Evolutionary conservation across 768 basidiomycete genomes (phyloP), one percentile per base, ranked within the genome.

Genomic region (Pisolithus microcarpus): DNA sequence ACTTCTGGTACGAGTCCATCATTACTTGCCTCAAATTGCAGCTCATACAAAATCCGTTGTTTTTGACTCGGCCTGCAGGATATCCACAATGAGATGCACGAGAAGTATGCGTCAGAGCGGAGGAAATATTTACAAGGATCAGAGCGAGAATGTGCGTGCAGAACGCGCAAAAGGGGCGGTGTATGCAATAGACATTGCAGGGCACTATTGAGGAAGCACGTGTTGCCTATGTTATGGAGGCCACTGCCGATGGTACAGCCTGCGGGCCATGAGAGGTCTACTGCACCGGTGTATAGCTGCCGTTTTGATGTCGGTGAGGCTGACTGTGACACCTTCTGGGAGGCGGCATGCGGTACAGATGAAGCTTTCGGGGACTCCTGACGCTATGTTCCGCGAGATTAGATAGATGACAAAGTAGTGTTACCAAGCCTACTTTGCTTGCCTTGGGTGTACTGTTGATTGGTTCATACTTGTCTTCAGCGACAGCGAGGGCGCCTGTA

Each of bases 161-260:
- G 65, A 39, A 86, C 62, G 54, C 76, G 78, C 36, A 92, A 74
- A 23, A 99, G 75, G 2, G 94, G 91, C 8, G 93, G 83, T 0
- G 95, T 97, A 62, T 98, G 93, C 13, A 96, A 68, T 46, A 98
- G 77, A 60, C 91, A 92, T 71, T 99, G 96, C 45, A 98, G 70
- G 19, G 86, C 89, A 57, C 91, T 92, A 66, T 99, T 99, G 59
- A 97, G 73, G 67, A 95, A 99, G 69, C 96, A 99, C 2, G 91
- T 95, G 63, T 97, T 98, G 43, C 91, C 91, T 24, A 72, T 84
- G 68, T 97, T 97, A 61, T 79, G 75, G 43, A 97, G 71, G 1
- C 93, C 93, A 46, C 63, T 67, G 38, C 79, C 86, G 46, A 77
- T 64, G 48, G 61, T 70, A 46, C 62, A 74, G 13, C 63, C 66